Conservation (phyloP, 805 yeast genomes). For the Myxozyma mucilagina region DNA sequence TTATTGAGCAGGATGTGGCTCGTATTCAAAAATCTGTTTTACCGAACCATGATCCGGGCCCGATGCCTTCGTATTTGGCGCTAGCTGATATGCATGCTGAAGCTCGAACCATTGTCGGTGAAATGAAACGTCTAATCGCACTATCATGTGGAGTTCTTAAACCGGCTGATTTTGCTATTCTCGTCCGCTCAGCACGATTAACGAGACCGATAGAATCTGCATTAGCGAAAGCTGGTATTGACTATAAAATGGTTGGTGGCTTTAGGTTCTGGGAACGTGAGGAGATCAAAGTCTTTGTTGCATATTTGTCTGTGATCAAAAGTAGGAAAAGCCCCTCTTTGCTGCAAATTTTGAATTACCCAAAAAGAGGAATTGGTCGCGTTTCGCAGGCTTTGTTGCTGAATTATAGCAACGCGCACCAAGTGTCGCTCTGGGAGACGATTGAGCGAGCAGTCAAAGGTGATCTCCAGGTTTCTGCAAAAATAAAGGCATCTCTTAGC, state of each 20-base stretch:
- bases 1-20: slow-evolving; percentile 60
- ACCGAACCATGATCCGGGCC: slow-evolving; percentile 18
- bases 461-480: slow-evolving; percentile 9
- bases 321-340: slow-evolving; percentile 64
- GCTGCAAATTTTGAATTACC: slow-evolving; percentile 57
- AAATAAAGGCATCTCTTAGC: neutral
- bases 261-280: slow-evolving; percentile 75
- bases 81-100: slow-evolving; percentile 52
- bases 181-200: slow-evolving; percentile 65
- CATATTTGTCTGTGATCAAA: slow-evolving; percentile 62
- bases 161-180: slow-evolving; percentile 66
- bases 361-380: slow-evolving; percentile 68
- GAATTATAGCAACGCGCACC: slow-evolving; percentile 15
- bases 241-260: slow-evolving; percentile 71
- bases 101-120: slow-evolving; percentile 58
- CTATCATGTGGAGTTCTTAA: slow-evolving; percentile 49
- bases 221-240: slow-evolving; percentile 55
- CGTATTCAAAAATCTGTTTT: slow-evolving; percentile 30
- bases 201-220: slow-evolving; percentile 66
- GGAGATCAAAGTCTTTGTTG: slow-evolving; percentile 64
- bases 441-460: slow-evolving; percentile 15
- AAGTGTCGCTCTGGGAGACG: slow-evolving; percentile 24
- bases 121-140: slow-evolving; percentile 51
- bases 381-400: slow-evolving; percentile 47
- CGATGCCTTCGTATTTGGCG: slow-evolving; percentile 41